phyloP scores from a whole-genome alignment of 495 filamentous ascomycete species.

The Penicillium herquei region DNA sequence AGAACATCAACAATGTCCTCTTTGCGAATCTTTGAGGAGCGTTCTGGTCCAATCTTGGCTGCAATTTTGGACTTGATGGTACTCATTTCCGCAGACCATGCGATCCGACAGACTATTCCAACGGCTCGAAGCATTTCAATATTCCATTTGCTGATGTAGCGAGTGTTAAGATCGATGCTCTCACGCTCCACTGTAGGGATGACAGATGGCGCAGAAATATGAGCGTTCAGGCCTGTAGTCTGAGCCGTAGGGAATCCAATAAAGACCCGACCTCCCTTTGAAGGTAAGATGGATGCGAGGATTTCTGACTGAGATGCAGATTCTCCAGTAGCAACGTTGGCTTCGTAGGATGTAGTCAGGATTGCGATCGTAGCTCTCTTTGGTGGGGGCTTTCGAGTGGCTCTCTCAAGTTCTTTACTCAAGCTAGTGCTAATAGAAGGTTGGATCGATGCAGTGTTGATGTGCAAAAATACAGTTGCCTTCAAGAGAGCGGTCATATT shows the following conservation, averaged over 20 bases:
- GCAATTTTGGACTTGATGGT: slow-evolving; percentile 56
- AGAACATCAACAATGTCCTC: slow-evolving; percentile 64
- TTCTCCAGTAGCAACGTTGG: slow-evolving; percentile 61
- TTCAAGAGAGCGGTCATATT: slow-evolving; percentile 65
- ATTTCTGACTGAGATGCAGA: slow-evolving; percentile 67
- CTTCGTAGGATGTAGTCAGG: slow-evolving; percentile 87
- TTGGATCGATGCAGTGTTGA: slow-evolving; percentile 77
- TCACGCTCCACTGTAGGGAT: slow-evolving; percentile 99
- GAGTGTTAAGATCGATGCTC: slow-evolving; percentile 92
- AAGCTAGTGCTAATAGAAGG: slow-evolving; percentile 67
- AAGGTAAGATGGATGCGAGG: slow-evolving; percentile 86
- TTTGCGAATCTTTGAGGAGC: slow-evolving; percentile 57
- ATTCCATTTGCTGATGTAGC: slow-evolving; percentile 93
- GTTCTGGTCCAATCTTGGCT: slow-evolving; percentile 32
- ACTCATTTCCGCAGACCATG: slow-evolving; percentile 81
- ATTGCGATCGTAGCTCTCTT: slow-evolving; percentile 80
- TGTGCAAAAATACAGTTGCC: slow-evolving; percentile 81
- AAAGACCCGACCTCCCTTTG: slow-evolving; percentile 84
- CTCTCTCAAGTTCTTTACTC: slow-evolving; percentile 85
- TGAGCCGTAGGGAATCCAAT: slow-evolving; percentile 98
- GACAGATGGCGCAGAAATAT: slow-evolving; percentile 97
- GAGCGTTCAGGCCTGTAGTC: slow-evolving; percentile 89
- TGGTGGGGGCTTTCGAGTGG: slow-evolving; percentile 95
- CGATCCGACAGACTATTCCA: slow-evolving; percentile 84
- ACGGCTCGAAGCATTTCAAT: slow-evolving; percentile 89